phyloP scores from a whole-genome alignment of 805 yeast species.

The Metschnikowia similis region DNA sequence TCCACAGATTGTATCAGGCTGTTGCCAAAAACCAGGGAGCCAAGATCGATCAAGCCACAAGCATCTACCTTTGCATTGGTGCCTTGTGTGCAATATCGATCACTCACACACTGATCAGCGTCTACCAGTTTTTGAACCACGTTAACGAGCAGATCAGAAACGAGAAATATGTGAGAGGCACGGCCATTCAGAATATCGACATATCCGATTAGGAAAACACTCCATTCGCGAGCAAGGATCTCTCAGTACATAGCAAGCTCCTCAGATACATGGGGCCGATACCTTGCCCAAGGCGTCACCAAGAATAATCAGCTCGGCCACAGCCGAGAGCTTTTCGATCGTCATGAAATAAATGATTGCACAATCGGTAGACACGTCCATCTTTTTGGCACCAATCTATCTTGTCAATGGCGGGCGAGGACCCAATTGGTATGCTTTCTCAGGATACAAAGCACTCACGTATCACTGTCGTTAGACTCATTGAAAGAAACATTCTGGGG shows the following conservation, averaged over 20 bases:
- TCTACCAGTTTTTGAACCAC: conserved; percentile 3
- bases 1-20: neutral
- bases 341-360: too few species aligned
- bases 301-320: too few species aligned
- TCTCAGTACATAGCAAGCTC: neutral
- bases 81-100: conserved; percentile 1
- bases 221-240: neutral
- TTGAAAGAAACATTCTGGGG: conserved; percentile 10
- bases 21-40: neutral
- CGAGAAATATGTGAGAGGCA: conserved; percentile 54
- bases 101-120: neutral
- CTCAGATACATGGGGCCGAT: neutral
- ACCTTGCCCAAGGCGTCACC: too few species aligned
- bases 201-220: neutral
- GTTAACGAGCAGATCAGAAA: conserved; percentile 49
- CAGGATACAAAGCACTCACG: neutral
- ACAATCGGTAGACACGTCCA: too few species aligned
- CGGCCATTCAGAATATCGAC: conserved; percentile 45
- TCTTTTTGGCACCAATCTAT: too few species aligned
- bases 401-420: too few species aligned
- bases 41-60: neutral
- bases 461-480: conserved; percentile 16
- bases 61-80: neutral
- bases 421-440: too few species aligned
- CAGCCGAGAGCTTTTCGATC: too few species aligned